phyloP scores from a whole-genome alignment of 257 asterid genomes.

The Capsicum chinense region DNA sequence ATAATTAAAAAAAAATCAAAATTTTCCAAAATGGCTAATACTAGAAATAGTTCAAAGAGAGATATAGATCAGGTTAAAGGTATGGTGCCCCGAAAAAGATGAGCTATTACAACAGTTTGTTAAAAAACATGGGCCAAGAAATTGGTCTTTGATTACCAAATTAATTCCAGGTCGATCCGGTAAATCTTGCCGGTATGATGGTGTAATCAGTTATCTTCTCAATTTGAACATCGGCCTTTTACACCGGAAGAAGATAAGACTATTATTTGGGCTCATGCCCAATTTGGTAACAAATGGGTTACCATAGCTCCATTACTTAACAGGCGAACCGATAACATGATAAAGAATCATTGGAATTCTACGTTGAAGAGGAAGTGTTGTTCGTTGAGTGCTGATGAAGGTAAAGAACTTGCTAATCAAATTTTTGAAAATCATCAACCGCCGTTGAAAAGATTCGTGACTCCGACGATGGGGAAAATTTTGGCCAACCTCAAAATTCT shows the following conservation, averaged over 20 bases:
- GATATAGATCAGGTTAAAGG: slow-evolving; percentile 90
- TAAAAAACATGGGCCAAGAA: slow-evolving; percentile 77
- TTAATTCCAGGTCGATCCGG: slow-evolving; percentile 90
- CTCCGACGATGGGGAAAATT: too few species aligned
- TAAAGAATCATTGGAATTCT: slow-evolving; percentile 94
- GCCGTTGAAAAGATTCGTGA: slow-evolving; percentile 77
- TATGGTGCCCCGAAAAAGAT: slow-evolving; percentile 92
- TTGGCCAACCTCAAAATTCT: too few species aligned
- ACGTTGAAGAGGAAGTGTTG: slow-evolving; percentile 84
- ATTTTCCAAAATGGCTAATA: slow-evolving; percentile 31
- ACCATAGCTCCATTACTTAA: slow-evolving; percentile 83
- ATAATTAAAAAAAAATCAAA: too few species aligned
- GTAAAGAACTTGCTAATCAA: slow-evolving; percentile 36
- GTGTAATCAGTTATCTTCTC: slow-evolving; percentile 98
- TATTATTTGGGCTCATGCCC: slow-evolving; percentile 78
- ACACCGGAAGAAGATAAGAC: slow-evolving; percentile 82
- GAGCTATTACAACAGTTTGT: slow-evolving; percentile 71
- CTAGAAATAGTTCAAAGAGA: slow-evolving; percentile 35
- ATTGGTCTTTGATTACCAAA: slow-evolving; percentile 90
- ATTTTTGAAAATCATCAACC: slow-evolving; percentile 36
- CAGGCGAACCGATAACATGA: slow-evolving; percentile 97
- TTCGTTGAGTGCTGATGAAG: slow-evolving; percentile 58
- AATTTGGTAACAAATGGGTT: slow-evolving; percentile 95
- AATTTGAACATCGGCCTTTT: slow-evolving; percentile 88
- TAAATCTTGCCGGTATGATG: slow-evolving; percentile 85